Evolutionary conservation across 2,329 filamentous ascomycete species (phyloP).

Genomic region (Samsoniella hepiali): DNA sequence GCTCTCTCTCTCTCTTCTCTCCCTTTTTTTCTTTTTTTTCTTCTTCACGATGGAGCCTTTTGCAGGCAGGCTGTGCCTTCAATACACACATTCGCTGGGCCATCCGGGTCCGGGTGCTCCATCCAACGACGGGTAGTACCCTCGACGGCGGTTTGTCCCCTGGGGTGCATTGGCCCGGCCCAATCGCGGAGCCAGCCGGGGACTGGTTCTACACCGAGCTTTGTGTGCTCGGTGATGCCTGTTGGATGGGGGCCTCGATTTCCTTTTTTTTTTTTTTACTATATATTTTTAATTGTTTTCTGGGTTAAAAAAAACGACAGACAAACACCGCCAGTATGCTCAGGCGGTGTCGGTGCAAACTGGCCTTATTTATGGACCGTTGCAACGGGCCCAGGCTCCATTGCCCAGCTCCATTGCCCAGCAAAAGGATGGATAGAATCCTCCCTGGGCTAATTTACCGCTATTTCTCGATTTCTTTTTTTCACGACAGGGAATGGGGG

Average conservation of each 20-base stretch:
- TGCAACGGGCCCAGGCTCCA: background rate
- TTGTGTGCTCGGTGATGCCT: background rate
- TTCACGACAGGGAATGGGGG: no score
- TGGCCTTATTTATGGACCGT: background rate
- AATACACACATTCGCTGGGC: background rate
- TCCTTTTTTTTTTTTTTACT: background rate
- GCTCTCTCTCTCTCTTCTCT: no score
- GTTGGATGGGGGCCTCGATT: background rate
- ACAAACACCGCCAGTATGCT: background rate
- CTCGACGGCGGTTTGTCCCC: no score
- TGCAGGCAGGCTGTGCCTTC: background rate
- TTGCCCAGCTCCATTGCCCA: background rate
- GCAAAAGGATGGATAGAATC: background rate
- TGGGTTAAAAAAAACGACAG: background rate
- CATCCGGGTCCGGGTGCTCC: no score
- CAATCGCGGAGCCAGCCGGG: background rate
- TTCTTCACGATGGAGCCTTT: background rate
- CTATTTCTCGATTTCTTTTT: no score
- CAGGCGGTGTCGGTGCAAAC: constrained; percentile 4
- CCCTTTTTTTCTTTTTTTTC: no score
- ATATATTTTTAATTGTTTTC: background rate
- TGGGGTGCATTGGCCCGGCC: background rate
- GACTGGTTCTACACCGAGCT: constrained; percentile 1
- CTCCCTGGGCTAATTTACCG: background rate
- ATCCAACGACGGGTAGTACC: no score